These are phyloP conservation scores for Gymnopilus dilepis DNA, from an alignment of 768 basidiomycete genomes.

Conservation along the genomic window DNA sequence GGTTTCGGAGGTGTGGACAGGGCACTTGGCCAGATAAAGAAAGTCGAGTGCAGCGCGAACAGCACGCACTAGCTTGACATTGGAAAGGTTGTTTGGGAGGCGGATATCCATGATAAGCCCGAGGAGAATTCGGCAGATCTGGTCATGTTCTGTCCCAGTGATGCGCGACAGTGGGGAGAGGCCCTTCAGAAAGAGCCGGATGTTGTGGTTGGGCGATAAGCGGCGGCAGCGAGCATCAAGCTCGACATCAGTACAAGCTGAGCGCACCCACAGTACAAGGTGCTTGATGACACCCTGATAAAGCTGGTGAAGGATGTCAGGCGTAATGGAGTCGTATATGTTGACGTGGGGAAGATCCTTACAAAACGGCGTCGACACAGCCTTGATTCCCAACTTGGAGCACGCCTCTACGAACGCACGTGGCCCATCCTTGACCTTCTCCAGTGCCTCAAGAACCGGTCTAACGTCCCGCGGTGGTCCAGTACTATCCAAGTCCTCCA, in stretches of 20 bases:
- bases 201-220: conserved; percentile 33
- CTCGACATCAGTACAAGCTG: conserved; percentile 30
- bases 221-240: conserved; percentile 42
- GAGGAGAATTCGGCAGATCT: conserved; percentile 19
- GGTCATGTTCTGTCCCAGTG: conserved; percentile 21
- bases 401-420: neutral
- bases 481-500: neutral
- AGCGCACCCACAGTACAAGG: conserved; percentile 39
- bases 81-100: conserved; percentile 11
- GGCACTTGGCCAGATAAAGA: conserved; percentile 19
- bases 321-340: conserved; percentile 47
- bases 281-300: conserved; percentile 55
- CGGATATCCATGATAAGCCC: conserved; percentile 12
- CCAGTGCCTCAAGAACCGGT: neutral
- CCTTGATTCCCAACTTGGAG: conserved; percentile 11
- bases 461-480: neutral
- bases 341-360: conserved; percentile 41
- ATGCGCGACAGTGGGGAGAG: conserved; percentile 15
- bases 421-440: neutral
- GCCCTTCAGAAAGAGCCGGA: conserved; percentile 28
- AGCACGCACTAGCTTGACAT: conserved; percentile 10
- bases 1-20: conserved; percentile 21
- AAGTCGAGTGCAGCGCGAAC: conserved; percentile 21
- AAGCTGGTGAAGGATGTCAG: conserved; percentile 54
- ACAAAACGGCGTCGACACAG: conserved; percentile 46